Percentiles rank a stretch among this genome's conserved stretches.
Evolutionary conservation across 148 eudicot species (phyloP).

Genomic region (Fagopyrum esculentum): DNA sequence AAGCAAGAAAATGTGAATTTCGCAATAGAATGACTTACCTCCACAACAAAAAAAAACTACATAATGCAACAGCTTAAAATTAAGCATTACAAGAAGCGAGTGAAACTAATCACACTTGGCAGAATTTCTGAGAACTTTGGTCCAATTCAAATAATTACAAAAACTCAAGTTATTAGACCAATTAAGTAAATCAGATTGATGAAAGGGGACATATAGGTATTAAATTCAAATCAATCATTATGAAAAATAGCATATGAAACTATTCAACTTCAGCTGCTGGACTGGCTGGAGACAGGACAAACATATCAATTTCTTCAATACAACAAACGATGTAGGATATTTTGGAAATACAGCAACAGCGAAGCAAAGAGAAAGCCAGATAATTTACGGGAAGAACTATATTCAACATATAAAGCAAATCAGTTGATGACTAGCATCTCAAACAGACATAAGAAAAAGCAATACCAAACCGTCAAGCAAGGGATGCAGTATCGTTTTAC

Average conservation of each 20-base stretch:
- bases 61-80: neutral
- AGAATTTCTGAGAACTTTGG: neutral
- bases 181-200: neutral
- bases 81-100: neutral
- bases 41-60: neutral
- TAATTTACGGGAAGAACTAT: neutral
- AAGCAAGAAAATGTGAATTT: neutral
- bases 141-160: neutral
- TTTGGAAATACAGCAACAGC: neutral
- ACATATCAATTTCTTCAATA: neutral
- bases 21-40: neutral
- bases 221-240: neutral
- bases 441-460: neutral
- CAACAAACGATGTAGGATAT: neutral
- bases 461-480: conserved; percentile 1
- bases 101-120: neutral
- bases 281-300: neutral
- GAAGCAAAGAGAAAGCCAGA: neutral
- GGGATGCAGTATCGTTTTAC: conserved; percentile 10
- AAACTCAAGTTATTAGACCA: neutral
- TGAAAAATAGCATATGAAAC: neutral
- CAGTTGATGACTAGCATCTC: neutral
- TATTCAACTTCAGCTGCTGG: neutral
- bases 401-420: neutral
- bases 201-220: neutral